Evolutionary conservation across 78 protist species (phyloP).

Genomic region (Dictyostelium intermedium): DNA sequence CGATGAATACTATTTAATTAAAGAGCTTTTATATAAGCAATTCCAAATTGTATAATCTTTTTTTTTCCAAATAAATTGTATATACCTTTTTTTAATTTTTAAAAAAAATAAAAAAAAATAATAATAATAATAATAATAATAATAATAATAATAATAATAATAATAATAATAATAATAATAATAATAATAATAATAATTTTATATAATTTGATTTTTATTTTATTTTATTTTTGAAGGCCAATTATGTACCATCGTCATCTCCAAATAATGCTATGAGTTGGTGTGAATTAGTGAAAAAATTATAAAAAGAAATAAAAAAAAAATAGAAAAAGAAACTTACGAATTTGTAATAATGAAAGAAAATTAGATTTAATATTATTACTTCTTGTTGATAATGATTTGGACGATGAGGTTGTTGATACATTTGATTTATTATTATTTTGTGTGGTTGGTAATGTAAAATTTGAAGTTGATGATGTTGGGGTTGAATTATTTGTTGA

Average conservation of each 20-base stretch:
- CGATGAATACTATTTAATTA: slow-evolving; percentile 61
- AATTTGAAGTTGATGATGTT: neutral
- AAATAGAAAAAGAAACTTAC: neutral
- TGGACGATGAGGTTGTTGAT: neutral
- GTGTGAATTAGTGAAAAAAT: neutral
- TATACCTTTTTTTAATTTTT: neutral
- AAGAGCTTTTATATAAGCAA: slow-evolving; percentile 58
- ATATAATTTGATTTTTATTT: neutral
- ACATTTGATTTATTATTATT: neutral
- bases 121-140: neutral
- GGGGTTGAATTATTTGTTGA: neutral
- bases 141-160: neutral
- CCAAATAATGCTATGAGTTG: neutral
- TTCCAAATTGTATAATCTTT: slow-evolving; percentile 44
- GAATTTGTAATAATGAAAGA: neutral
- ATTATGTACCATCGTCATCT: slow-evolving; percentile 77
- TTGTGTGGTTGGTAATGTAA: neutral
- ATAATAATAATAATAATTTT: neutral
- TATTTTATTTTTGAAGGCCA: neutral
- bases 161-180: neutral
- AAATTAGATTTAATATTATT: neutral
- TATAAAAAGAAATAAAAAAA: neutral
- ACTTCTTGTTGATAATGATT: neutral
- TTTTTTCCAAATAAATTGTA: neutral
- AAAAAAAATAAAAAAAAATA: neutral